A percentile compares a stretch with the other conserved stretches of the same genome.
Conservation (phyloP, 805 yeast genomes). For the Hanseniaspora lachancei region DNA sequence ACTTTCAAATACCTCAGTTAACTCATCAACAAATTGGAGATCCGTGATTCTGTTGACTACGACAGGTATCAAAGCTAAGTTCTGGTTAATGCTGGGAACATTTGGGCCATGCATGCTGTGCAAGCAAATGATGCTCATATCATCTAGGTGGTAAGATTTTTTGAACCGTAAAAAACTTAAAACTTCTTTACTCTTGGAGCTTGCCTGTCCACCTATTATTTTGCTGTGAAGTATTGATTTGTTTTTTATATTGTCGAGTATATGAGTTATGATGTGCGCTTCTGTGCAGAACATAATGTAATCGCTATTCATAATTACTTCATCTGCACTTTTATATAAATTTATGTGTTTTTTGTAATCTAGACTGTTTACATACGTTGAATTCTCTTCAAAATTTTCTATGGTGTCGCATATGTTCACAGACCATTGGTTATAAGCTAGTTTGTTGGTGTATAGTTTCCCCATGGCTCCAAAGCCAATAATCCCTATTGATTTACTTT, state of each 20-base stretch:
- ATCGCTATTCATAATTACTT: conserved; percentile 37
- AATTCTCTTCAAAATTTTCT: conserved; percentile 34
- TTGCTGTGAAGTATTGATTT: conserved; percentile 26
- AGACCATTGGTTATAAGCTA: conserved; percentile 73
- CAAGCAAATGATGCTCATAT: conserved; percentile 69
- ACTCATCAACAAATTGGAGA: conserved; percentile 46
- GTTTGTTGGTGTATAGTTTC: conserved; percentile 61
- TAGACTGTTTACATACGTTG: neutral
- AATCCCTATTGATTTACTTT: conserved; percentile 45
- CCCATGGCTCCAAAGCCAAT: conserved; percentile 99
- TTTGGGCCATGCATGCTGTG: conserved; percentile 94
- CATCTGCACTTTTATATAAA: neutral
- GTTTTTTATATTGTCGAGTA: conserved; percentile 29
- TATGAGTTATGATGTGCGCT: conserved; percentile 66
- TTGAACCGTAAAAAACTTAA: conserved; percentile 51
- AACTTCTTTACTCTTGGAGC: conserved; percentile 86
- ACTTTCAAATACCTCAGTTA: conserved; percentile 64
- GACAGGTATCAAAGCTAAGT: conserved; percentile 56
- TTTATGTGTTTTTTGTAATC: neutral
- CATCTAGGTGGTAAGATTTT: conserved; percentile 46
- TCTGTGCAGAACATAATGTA: conserved; percentile 84
- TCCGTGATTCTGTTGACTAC: conserved; percentile 31
- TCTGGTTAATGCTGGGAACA: conserved; percentile 82
- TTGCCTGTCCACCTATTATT: conserved; percentile 95
- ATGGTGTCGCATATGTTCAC: conserved; percentile 83